Percentiles rank a stretch among this genome's conserved stretches.
Evolutionary conservation across 768 basidiomycete species (phyloP).

Genomic region (Boletus tylopilopsis): DNA sequence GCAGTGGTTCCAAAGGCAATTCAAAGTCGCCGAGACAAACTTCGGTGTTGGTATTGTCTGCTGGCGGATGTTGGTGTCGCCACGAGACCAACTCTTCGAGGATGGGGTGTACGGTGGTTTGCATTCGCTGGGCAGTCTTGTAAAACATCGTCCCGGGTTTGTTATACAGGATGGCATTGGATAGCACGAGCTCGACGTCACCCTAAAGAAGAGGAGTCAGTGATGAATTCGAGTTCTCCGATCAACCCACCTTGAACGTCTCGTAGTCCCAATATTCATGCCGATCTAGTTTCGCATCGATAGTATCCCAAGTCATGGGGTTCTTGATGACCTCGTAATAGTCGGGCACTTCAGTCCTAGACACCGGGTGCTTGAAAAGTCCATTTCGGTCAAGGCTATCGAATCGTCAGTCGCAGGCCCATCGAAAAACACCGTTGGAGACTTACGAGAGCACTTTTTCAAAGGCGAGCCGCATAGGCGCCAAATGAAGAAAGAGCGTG

Average conservation of each 20-base stretch:
- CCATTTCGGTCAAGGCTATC: slow-evolving; percentile 69
- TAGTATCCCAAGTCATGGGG: slow-evolving; percentile 87
- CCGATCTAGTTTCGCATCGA: slow-evolving; percentile 76
- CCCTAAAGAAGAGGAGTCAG: slow-evolving; percentile 38
- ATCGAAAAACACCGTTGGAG: background rate
- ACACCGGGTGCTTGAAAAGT: slow-evolving; percentile 82
- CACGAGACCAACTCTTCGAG: slow-evolving; percentile 26
- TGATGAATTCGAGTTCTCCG: background rate
- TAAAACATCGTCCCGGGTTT: slow-evolving; percentile 66
- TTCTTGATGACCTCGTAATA: slow-evolving; percentile 83
- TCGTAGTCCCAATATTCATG: slow-evolving; percentile 80
- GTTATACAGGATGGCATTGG: slow-evolving; percentile 89
- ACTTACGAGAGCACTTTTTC: slow-evolving; percentile 69
- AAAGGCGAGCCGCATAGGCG: slow-evolving; percentile 57
- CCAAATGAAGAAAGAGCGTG: slow-evolving; percentile 65
- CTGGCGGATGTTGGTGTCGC: slow-evolving; percentile 12
- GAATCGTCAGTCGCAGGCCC: slow-evolving; percentile 5
- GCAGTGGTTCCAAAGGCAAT: slow-evolving; percentile 54
- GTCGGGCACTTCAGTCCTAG: slow-evolving; percentile 74
- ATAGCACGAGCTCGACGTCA: slow-evolving; percentile 79
- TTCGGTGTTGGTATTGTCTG: slow-evolving; percentile 3
- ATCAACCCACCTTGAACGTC: slow-evolving; percentile 59
- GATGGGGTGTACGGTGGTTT: slow-evolving; percentile 38
- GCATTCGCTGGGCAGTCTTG: slow-evolving; percentile 65
- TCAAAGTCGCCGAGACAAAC: slow-evolving; percentile 66